Evolutionary conservation across 305 asterid species (phyloP).

Genomic region (Withania somnifera): DNA sequence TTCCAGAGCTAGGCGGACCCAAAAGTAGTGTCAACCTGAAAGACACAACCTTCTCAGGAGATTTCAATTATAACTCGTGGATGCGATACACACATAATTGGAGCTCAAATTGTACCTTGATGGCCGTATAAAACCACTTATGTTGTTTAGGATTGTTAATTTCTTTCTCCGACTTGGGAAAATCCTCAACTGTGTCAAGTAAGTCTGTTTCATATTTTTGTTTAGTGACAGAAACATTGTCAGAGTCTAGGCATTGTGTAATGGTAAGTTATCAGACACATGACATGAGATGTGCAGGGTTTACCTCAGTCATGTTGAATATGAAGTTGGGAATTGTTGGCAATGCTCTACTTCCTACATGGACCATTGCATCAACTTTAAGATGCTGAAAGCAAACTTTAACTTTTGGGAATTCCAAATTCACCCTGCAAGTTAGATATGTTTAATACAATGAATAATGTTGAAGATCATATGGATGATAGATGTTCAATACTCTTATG

Average conservation of each 20-base stretch:
- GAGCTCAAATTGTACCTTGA: slow-evolving; percentile 36
- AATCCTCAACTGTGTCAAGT: slow-evolving; percentile 48
- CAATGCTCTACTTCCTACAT: slow-evolving; percentile 67
- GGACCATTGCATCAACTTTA: slow-evolving; percentile 55
- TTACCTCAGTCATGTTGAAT: slow-evolving; percentile 66
- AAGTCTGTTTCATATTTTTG: slow-evolving; percentile 27
- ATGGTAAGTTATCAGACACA: neutral
- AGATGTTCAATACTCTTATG: too few relatives aligned
- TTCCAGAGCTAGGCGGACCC: slow-evolving; percentile 85
- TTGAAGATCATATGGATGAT: neutral
- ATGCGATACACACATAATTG: neutral
- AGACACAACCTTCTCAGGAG: slow-evolving; percentile 4
- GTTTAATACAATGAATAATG: neutral
- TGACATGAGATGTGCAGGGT: neutral
- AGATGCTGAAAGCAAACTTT: slow-evolving; percentile 62
- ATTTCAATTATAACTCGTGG: neutral
- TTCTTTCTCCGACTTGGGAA: slow-evolving; percentile 45
- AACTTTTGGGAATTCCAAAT: slow-evolving; percentile 56
- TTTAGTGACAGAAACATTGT: slow-evolving; percentile 4
- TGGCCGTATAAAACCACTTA: slow-evolving; percentile 55
- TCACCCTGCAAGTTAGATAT: slow-evolving; percentile 30
- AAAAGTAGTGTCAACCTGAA: slow-evolving; percentile 63
- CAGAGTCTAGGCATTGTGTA: slow-evolving; percentile 4
- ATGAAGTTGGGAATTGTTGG: slow-evolving; percentile 72
- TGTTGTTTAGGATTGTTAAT: slow-evolving; percentile 41